Base-by-base conservation (phyloP, 1,284 basidiomycete species). In the Ganoderma resinaceum region DNA sequence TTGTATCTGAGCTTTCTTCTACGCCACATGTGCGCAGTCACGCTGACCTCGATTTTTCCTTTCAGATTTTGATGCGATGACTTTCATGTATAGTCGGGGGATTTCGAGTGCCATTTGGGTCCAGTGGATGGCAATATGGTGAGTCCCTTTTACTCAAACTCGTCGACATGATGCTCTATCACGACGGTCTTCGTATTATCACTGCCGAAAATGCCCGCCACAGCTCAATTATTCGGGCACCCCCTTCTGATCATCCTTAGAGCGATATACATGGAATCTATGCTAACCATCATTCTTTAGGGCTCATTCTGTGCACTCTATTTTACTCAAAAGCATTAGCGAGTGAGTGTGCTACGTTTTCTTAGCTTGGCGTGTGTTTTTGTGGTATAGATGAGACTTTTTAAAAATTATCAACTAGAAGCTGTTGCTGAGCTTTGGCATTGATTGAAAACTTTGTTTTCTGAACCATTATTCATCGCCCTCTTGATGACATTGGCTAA, bases 161-260 rank as follows among this genome's bases (percentile, higher is more conserved):
- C 16, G 52, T 58, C 73, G 67, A 2, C 35, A 85, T 87, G 86
- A 88, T 89, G 87, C 75, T 81, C 75, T 81, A 89, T 89, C 91
- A 94, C 92, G 92, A 94, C 92, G 92, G 92, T 94, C 92, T 93
- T 91, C 92, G 92, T 93, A 94, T 75, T 70, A 81, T 78, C 73
- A 69, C 81, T 93, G 91, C 90, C 92, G 92, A 94, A 94, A 91
- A 77, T 87, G 92, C 92, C 92, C 92, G 92, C 89, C 89, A 92
- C 89, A 94, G 92, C 92, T 94, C 92, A 91, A 86, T 81, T 74
- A 74, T 72, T 88, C 91, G 91, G 92, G 91, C 92, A 90, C 82
- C 88, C 89, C 89, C 82, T 74, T 84, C 91, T 92, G 91, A 93
- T 83, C 71, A 68, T 42, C 61, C 40, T 20, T 65, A 57, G 20